Percentiles rank a stretch among this genome's conserved stretches.
phyloP scores from a whole-genome alignment of 129 eudicot species.

The Calendula officinalis region DNA sequence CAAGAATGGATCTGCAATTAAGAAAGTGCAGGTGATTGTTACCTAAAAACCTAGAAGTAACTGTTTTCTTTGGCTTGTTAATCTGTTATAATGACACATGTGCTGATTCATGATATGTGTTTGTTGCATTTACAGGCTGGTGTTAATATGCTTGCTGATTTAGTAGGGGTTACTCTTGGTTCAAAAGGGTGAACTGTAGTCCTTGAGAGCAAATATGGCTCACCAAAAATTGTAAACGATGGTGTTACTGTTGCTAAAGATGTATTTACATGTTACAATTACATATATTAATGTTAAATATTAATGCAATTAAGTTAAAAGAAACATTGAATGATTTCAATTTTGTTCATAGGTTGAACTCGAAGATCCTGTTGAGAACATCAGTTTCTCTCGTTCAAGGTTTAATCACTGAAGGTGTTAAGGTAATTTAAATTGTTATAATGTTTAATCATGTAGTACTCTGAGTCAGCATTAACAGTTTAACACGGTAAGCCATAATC shows the following conservation, averaged over 20 bases:
- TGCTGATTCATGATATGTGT: not conserved
- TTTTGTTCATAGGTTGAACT: slow-evolving; percentile 33
- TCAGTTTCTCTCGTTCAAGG: slow-evolving; percentile 24
- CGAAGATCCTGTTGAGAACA: slow-evolving; percentile 58
- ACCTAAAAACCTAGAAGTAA: not conserved
- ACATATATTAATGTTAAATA: not conserved
- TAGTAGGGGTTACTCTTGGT: slow-evolving; percentile 24
- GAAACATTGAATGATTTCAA: not conserved
- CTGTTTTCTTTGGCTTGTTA: no score
- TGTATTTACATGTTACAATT: slow-evolving; percentile 4
- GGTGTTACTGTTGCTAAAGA: slow-evolving; percentile 36
- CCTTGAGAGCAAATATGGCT: slow-evolving; percentile 43
- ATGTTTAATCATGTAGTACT: slow-evolving; percentile 36
- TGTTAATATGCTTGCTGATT: slow-evolving; percentile 29
- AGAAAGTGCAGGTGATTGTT: slow-evolving; percentile 11
- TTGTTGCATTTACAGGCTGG: slow-evolving; percentile 14
- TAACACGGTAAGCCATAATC: not conserved
- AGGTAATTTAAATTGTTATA: not conserved
- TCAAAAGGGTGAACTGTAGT: slow-evolving; percentile 53
- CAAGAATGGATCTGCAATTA: slow-evolving; percentile 11
- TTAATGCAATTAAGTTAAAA: not conserved
- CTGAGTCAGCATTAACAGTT: not conserved
- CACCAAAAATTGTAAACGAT: slow-evolving; percentile 22
- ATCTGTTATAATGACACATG: not conserved
- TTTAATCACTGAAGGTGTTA: slow-evolving; percentile 19